Evolutionary conservation across 2,329 filamentous ascomycete species (phyloP).

Genomic region (Aspergillus novofumigatus): DNA sequence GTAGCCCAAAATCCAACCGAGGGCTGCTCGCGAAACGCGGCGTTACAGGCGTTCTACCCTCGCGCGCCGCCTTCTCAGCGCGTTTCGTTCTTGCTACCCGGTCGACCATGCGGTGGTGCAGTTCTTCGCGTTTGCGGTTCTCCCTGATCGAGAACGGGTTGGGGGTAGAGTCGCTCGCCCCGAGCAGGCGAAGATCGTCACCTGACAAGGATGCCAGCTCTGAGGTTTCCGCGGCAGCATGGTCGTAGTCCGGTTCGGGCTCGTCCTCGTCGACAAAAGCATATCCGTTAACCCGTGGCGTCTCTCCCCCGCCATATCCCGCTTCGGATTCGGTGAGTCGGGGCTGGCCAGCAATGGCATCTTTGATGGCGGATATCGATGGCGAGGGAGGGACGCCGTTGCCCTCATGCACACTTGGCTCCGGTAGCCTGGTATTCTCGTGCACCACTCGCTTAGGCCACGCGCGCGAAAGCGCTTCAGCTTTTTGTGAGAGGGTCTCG

Average conservation of each 20-base stretch:
- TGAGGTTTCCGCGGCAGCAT: not conserved
- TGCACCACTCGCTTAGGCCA: slow-evolving; percentile 75
- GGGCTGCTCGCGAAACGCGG: slow-evolving; percentile 40
- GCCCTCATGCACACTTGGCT: slow-evolving; percentile 39
- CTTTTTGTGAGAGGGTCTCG: slow-evolving; percentile 61
- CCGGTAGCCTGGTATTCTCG: slow-evolving; percentile 72
- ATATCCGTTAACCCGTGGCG: slow-evolving; percentile 88
- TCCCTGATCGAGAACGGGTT: slow-evolving; percentile 79
- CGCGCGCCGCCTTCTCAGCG: slow-evolving; percentile 55
- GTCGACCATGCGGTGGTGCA: slow-evolving; percentile 86
- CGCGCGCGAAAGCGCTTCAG: slow-evolving; percentile 67
- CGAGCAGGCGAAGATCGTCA: slow-evolving; percentile 36
- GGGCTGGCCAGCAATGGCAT: slow-evolving; percentile 73
- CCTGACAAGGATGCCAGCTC: not conserved
- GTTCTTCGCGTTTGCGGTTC: slow-evolving; percentile 68
- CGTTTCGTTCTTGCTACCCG: slow-evolving; percentile 70
- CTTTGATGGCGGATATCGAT: slow-evolving; percentile 76
- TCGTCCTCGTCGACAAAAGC: slow-evolving; percentile 82
- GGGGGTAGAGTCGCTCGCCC: slow-evolving; percentile 48
- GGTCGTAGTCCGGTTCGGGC: slow-evolving; percentile 23
- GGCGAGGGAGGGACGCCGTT: slow-evolving; percentile 66
- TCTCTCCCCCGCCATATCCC: slow-evolving; percentile 63
- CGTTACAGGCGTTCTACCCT: slow-evolving; percentile 47
- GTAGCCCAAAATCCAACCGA: slow-evolving; percentile 30
- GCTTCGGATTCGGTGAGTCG: slow-evolving; percentile 58